phyloP scores from a whole-genome alignment of 2,329 filamentous ascomycete genomes.

The Rutstroemia sp. region DNA sequence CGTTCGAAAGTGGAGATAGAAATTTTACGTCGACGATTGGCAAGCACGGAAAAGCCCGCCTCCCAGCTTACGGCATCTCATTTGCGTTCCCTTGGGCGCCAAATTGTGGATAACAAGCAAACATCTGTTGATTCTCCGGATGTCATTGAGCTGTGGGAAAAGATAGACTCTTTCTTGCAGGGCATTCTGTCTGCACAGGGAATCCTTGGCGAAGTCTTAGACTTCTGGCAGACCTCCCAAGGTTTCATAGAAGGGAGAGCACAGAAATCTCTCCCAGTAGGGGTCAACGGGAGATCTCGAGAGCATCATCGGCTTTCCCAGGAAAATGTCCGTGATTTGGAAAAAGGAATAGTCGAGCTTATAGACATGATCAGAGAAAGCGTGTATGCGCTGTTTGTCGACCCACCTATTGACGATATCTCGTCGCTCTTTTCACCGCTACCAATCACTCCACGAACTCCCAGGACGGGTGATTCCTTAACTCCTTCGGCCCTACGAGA shows the following conservation, averaged over 20 bases:
- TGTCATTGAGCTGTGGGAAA: conserved; percentile 88
- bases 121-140: conserved; percentile 69
- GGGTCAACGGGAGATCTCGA: conserved; percentile 73
- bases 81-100: conserved; percentile 65
- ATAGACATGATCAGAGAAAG: conserved; percentile 75
- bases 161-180: conserved; percentile 66
- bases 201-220: conserved; percentile 78
- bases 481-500: conserved; percentile 56
- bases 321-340: conserved; percentile 63
- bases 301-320: conserved; percentile 73
- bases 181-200: conserved; percentile 72
- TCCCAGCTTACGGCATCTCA: conserved; percentile 65
- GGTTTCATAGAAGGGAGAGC: conserved; percentile 83
- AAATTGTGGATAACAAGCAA: conserved; percentile 52
- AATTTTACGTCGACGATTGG: conserved; percentile 74
- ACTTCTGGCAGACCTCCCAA: conserved; percentile 90
- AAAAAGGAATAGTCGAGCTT: conserved; percentile 74
- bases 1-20: conserved; percentile 90
- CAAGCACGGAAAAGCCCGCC: conserved; percentile 63
- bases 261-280: conserved; percentile 70
- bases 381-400: conserved; percentile 74
- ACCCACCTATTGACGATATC: conserved; percentile 84
- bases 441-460: conserved; percentile 61
- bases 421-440: conserved; percentile 79
- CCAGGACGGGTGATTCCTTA: conserved; percentile 41